A percentile compares a stretch with the other conserved stretches of the same genome.
Evolutionary conservation across 2,329 filamentous ascomycete species (phyloP).

Genomic region (Cadophora sp.): DNA sequence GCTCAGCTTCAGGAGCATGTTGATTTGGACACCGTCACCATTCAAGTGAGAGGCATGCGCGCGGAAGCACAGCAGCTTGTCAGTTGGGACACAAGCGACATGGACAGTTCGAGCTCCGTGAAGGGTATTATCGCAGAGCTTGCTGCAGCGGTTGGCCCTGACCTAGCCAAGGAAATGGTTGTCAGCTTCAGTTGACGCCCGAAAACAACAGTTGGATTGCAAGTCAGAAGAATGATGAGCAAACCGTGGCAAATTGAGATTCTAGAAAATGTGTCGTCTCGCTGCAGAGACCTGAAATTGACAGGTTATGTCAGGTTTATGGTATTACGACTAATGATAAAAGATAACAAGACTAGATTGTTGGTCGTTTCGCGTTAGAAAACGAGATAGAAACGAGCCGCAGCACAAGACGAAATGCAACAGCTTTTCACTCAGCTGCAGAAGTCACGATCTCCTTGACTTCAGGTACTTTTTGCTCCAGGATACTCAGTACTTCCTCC

Average conservation of each 20-base stretch:
- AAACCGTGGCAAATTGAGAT: neutral
- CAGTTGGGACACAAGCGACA: conserved; percentile 61
- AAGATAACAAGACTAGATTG: neutral
- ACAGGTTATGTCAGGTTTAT: neutral
- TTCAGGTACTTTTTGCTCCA: conserved; percentile 33
- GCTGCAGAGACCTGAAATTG: neutral
- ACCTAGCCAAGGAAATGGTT: conserved; percentile 61
- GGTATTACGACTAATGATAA: neutral
- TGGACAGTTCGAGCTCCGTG: conserved; percentile 57
- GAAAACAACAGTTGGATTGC: too few species aligned
- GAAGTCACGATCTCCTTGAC: conserved; percentile 32
- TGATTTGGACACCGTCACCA: conserved; percentile 64
- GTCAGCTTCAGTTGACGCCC: conserved; percentile 45
- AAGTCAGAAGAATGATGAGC: neutral
- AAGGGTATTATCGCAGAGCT: conserved; percentile 72
- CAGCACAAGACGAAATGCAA: conserved; percentile 1
- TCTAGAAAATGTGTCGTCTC: neutral
- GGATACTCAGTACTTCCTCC: conserved; percentile 37
- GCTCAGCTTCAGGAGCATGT: conserved; percentile 57
- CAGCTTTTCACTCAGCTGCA: neutral
- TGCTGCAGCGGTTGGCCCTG: conserved; percentile 68
- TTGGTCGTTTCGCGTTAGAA: neutral
- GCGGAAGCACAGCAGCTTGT: conserved; percentile 59
- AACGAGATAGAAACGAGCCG: neutral
- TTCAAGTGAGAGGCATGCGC: conserved; percentile 49